Evolutionary conservation across 2,329 filamentous ascomycete species (phyloP), one percentile per base, ranked within the genome.

Genomic region (Fusarium sp.): DNA sequence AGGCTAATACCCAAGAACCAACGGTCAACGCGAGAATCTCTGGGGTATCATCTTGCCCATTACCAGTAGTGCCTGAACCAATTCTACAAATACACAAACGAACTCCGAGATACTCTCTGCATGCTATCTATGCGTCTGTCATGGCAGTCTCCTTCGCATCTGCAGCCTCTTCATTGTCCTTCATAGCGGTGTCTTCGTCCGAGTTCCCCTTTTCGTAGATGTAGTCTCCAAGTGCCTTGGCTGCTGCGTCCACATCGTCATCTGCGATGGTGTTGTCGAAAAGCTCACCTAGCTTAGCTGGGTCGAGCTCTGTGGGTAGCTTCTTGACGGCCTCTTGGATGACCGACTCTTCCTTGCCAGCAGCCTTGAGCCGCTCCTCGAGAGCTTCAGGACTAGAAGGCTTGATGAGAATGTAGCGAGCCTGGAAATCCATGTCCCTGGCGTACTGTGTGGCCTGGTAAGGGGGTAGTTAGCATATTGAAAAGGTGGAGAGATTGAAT

Each of bases 391-490:
- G 73, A 27, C 62, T 69, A 0, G 88, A 81, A 3, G 88, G 85
- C 35, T 84, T 82, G 70, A 92, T 76, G 69, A 90, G 86, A 62
- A 92, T 80, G 73, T 87, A 88, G 7, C 89, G 87, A 3, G 89
- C 90, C 31, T 84, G 78, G 66, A 89, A 91, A 57, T 84, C 87
- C 76, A 88, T 87, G 66, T 90, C 89, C 70, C 88, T 90, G 68
- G 89, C 86, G 77, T 89, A 88, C 76, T 89, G 86, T 8, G 87
- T 85, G 25, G 88, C 87, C 89, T 91, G 56, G 54, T 29, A 14
- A 56, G n/a, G 18, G 35, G 36, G 35, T 9, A 54, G 18, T 65
- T 57, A 78, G 45, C 20, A 20, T 42, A 31, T 6, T 13, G 31
- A 27, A 11, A 8, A 40, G 33, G 13, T 52, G 25, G 18, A 36